Conservation (phyloP, 345 rosid species). For the Fremontodendron californicum region DNA sequence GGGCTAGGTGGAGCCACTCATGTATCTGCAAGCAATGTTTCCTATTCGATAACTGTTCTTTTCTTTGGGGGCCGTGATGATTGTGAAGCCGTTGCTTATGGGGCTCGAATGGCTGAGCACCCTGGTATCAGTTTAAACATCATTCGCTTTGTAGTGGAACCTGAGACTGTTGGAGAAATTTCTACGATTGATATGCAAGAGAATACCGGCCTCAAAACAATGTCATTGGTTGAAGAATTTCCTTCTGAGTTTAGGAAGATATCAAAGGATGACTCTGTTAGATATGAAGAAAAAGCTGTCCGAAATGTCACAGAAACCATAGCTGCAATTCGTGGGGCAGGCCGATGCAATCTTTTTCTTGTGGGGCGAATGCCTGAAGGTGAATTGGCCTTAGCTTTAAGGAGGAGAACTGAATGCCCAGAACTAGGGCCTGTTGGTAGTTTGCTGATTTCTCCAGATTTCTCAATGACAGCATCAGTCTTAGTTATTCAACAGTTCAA, state of each 20-base stretch:
- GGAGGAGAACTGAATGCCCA: conserved; percentile 37
- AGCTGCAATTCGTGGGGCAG: conserved; percentile 33
- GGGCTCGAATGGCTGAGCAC: conserved; percentile 69
- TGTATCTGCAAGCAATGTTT: conserved; percentile 51
- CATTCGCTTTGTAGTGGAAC: conserved; percentile 32
- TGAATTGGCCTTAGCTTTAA: conserved; percentile 40
- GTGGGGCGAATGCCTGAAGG: conserved; percentile 54
- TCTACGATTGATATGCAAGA: conserved; percentile 23
- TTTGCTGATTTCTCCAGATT: conserved; percentile 36
- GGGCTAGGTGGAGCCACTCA: conserved; percentile 60
- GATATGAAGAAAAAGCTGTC: conserved; percentile 39
- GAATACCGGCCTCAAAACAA: background rate
- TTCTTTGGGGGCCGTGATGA: conserved; percentile 63
- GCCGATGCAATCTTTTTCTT: conserved; percentile 44
- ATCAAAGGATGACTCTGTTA: conserved; percentile 33
- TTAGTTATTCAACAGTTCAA: conserved; percentile 18
- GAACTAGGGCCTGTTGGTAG: conserved; percentile 58
- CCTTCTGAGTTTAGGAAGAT: conserved; percentile 33
- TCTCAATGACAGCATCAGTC: background rate
- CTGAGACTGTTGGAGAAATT: conserved; percentile 31
- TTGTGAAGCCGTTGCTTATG: conserved; percentile 64
- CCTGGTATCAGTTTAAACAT: conserved; percentile 49
- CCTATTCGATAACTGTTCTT: conserved; percentile 40
- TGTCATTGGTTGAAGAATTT: conserved; percentile 35
- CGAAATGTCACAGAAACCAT: conserved; percentile 29